phyloP scores from a whole-genome alignment of 495 filamentous ascomycete genomes.

The Polyplosphaeria fusca region DNA sequence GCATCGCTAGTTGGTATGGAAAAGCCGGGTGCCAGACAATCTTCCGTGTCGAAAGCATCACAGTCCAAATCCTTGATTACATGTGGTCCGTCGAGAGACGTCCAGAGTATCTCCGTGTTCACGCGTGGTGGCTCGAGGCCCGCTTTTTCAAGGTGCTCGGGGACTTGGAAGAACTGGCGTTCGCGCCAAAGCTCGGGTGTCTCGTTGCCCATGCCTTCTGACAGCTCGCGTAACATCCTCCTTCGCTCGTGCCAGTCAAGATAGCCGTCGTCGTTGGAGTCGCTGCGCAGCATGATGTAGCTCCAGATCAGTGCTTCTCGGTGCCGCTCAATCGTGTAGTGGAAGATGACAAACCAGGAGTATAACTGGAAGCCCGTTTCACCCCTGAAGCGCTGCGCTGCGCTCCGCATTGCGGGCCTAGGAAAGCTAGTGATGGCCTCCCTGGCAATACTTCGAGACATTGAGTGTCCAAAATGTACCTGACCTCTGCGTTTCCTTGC shows the following conservation, averaged over 20 bases:
- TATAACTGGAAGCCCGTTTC: constrained; percentile 46
- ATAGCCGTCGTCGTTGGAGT: constrained; percentile 42
- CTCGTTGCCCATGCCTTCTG: constrained; percentile 40
- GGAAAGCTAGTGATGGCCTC: constrained; percentile 46
- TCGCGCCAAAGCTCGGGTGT: constrained; percentile 35
- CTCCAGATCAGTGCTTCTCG: constrained; percentile 47
- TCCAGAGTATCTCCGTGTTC: constrained; percentile 46
- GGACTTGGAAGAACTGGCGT: constrained; percentile 42
- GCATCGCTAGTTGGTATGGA: constrained; percentile 40
- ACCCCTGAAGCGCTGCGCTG: constrained; percentile 45
- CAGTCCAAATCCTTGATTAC: constrained; percentile 45
- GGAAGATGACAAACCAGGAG: constrained; percentile 45
- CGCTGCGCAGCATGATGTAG: constrained; percentile 44
- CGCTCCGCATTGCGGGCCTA: constrained; percentile 41
- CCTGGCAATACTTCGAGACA: constrained; percentile 42
- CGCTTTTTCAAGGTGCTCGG: constrained; percentile 38
- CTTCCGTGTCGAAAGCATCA: constrained; percentile 41
- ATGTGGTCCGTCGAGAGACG: constrained; percentile 44
- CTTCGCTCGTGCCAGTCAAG: constrained; percentile 43
- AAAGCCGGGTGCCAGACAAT: constrained; percentile 46
- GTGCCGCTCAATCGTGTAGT: constrained; percentile 48
- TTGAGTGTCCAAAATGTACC: constrained; percentile 45
- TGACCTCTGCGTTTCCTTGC: constrained; percentile 46
- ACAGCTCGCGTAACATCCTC: constrained; percentile 37
- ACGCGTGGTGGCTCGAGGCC: constrained; percentile 43